Base-by-base conservation (phyloP, 139 green algal species). In the Coelastrella sp. region DNA sequence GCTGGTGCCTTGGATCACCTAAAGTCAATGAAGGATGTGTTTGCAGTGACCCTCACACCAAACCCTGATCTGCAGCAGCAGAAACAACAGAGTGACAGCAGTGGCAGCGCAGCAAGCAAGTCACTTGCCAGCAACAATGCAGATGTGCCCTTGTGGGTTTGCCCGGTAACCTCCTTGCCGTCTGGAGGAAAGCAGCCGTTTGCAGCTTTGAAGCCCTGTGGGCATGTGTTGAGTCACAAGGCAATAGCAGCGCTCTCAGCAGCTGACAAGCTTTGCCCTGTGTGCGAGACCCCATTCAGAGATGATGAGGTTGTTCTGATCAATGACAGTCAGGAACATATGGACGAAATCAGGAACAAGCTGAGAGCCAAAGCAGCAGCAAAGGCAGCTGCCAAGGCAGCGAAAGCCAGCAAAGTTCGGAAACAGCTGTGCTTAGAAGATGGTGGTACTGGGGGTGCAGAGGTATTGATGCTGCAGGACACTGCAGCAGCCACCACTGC, bases 1-100 rank as follows among this genome's bases (percentile, higher is more conserved):
- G 84, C 69, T 15, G 60, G 53, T n/a, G 38, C 62, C 2, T 90
- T 87, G 66, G 83, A 86, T 15, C 89, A 92, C 83, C 35, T 92
- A 30, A 79, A 43, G 13, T 69, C 35, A 23, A 25, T 45, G 51
- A 89, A 85, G 51, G 88, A 93, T 66, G 85, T 93, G 9, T 93
- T 93, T n/a, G 13, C 73, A 32, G 77, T 92, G 48, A 41, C 38
- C 17, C 79, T 83, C 48, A 40, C 67, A 34, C 63, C 62, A 5
- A 62, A 66, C 30, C 60, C 32, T 17, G 62, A 66, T n/a, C 48
- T 45, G 37, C 35, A 69, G 48, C 75, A 38, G 13, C 75, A 67
- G 50, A 8, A 30, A 45, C 71, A 79, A 43, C 73, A 81, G 51
- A 32, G 62, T 9, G 35, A 51, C 2, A 6, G 13, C 2, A 48